Conservation (phyloP, 176 grass and related monocot genomes). For the Aegilops umbellulata region DNA sequence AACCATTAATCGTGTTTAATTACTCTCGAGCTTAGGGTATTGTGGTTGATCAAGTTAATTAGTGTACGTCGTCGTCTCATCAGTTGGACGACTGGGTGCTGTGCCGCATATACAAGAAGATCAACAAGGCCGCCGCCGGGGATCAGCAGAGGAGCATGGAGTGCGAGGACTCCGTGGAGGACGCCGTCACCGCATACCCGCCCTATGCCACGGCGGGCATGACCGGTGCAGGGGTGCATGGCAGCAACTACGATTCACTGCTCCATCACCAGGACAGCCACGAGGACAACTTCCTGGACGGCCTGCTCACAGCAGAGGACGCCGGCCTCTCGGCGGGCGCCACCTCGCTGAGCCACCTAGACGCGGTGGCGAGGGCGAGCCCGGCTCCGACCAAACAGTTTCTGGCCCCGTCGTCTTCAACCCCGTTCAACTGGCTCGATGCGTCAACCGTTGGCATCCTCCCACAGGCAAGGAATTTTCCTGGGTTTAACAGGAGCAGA, state of each 20-base stretch:
- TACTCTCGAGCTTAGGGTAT: neutral
- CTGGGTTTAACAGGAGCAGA: conserved; percentile 10
- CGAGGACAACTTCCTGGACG: conserved; percentile 68
- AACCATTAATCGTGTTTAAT: neutral
- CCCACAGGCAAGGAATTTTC: conserved; percentile 44
- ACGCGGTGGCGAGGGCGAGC: conserved; percentile 24
- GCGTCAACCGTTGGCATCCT: conserved; percentile 17
- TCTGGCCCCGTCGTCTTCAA: conserved; percentile 23
- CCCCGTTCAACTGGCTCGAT: conserved; percentile 54
- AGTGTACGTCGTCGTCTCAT: conserved; percentile 8
- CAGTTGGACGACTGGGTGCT: conserved; percentile 98
- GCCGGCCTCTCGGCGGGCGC: conserved; percentile 30
- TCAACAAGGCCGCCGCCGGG: conserved; percentile 30
- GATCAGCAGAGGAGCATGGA: conserved; percentile 36
- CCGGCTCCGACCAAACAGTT: conserved; percentile 22
- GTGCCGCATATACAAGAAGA: conserved; percentile 99
- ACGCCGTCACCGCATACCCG: conserved; percentile 31
- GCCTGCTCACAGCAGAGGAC: conserved; percentile 48
- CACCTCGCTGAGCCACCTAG: conserved; percentile 26
- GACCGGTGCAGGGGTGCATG: neutral
- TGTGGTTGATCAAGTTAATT: conserved; percentile 28
- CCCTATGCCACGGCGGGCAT: neutral
- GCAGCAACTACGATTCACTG: conserved; percentile 35
- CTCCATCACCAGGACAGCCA: conserved; percentile 53
- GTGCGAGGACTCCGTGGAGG: conserved; percentile 51